These are phyloP conservation scores for Candida xiaguanensis DNA, from an alignment of 805 yeast species.

Conservation along the genomic window DNA sequence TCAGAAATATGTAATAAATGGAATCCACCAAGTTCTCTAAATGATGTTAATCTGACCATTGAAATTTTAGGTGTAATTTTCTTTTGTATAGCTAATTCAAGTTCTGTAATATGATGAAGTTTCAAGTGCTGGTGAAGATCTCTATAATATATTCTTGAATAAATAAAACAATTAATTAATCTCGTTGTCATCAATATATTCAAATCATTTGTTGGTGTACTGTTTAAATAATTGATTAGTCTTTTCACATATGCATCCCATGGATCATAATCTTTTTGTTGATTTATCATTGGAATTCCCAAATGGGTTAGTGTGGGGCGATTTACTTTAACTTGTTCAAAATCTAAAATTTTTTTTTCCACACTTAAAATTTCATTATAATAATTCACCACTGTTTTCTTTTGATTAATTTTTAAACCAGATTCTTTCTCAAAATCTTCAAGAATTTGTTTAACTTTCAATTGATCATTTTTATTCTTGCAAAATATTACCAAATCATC, in stretches of 20 bases:
- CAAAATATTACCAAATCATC: constrained; percentile 3
- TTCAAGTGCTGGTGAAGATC: background rate
- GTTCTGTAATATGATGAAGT: background rate
- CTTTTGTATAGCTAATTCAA: background rate
- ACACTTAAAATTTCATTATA: background rate
- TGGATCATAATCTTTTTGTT: background rate
- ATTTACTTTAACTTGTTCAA: background rate
- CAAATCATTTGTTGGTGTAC: background rate
- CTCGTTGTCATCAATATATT: background rate
- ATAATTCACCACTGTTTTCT: background rate
- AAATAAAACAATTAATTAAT: background rate
- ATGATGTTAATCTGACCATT: background rate
- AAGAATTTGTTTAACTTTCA: background rate
- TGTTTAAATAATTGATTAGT: background rate
- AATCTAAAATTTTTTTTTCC: background rate
- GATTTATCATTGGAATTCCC: background rate
- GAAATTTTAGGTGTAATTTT: background rate
- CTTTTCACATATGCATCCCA: background rate
- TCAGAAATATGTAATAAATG: background rate
- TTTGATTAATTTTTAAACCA: background rate
- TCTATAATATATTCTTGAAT: constrained; percentile 1
- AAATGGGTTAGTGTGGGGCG: background rate
- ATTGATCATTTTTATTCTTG: background rate
- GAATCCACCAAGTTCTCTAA: background rate
- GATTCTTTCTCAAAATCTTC: background rate